Percentiles rank a stretch among this genome's conserved stretches.
Evolutionary conservation across 306 rosid genomes (phyloP).

Genomic region (cucumber (Cucumis sativus)): DNA sequence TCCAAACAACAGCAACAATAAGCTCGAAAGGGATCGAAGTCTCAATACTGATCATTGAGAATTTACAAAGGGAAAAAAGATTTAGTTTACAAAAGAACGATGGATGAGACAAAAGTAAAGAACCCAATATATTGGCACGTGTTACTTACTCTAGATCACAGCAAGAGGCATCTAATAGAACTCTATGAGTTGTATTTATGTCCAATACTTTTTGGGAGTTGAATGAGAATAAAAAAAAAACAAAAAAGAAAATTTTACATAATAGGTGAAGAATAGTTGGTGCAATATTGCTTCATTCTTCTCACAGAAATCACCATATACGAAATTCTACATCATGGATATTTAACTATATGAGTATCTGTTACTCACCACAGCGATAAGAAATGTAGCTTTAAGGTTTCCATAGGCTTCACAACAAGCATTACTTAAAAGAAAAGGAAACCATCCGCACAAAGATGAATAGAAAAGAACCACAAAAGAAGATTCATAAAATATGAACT

Average conservation of each 20-base stretch:
- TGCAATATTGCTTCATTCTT: not conserved
- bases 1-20: too few relatives aligned
- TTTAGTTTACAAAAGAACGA: not conserved
- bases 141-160: slow-evolving; percentile 86
- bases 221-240: slow-evolving; percentile 13
- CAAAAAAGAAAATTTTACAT: not conserved
- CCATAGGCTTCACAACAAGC: slow-evolving; percentile 99
- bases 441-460: slow-evolving; percentile 55
- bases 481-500: slow-evolving; percentile 1
- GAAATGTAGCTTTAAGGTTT: slow-evolving; percentile 97
- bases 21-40: too few relatives aligned
- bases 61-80: not conserved
- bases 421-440: slow-evolving; percentile 71
- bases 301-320: not conserved
- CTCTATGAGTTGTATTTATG: slow-evolving; percentile 61
- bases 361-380: slow-evolving; percentile 85
- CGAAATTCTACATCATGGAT: too few relatives aligned
- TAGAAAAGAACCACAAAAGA: slow-evolving; percentile 9
- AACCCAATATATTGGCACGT: not conserved
- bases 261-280: not conserved
- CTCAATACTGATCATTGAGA: too few relatives aligned
- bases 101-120: not conserved
- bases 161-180: slow-evolving; percentile 94
- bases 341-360: not conserved
- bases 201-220: slow-evolving; percentile 87